phyloP scores from a whole-genome alignment of 176 grass and related monocot species.

The Zoysia japonica region DNA sequence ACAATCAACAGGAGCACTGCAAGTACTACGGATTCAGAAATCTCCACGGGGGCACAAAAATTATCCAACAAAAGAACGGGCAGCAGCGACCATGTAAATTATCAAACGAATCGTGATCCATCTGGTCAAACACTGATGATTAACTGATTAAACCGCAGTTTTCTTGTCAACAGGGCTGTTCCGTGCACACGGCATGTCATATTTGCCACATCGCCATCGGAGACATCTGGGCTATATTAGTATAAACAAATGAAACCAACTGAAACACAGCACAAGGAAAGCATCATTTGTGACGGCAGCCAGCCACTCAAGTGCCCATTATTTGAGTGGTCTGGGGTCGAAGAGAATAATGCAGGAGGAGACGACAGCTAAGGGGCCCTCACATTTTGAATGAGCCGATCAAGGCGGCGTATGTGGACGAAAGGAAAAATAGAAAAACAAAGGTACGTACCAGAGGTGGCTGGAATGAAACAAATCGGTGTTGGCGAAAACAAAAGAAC shows the following conservation, averaged over 20 bases:
- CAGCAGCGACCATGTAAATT: neutral
- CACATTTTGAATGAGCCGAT: constrained; percentile 29
- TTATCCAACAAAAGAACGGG: neutral
- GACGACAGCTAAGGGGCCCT: neutral
- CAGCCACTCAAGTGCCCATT: neutral
- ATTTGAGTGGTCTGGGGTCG: neutral
- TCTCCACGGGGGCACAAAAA: neutral
- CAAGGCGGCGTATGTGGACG: constrained; percentile 7
- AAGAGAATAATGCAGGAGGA: constrained; percentile 17
- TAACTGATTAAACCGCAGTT: neutral
- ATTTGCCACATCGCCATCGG: neutral
- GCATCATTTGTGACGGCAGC: neutral
- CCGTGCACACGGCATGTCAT: constrained; percentile 1
- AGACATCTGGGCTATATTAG: neutral
- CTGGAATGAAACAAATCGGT: constrained; percentile 8
- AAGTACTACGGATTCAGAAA: neutral
- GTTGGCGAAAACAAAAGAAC: constrained; percentile 28
- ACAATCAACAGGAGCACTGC: neutral
- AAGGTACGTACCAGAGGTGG: neutral
- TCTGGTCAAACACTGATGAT: neutral
- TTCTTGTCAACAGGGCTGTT: neutral
- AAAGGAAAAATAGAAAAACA: neutral
- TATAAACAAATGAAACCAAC: neutral
- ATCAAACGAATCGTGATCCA: neutral
- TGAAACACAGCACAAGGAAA: neutral